Percentiles rank a stretch among this genome's conserved stretches.
Evolutionary conservation across 2,329 filamentous ascomycete genomes (phyloP).

Genomic region (Paecilomyces sp.): DNA sequence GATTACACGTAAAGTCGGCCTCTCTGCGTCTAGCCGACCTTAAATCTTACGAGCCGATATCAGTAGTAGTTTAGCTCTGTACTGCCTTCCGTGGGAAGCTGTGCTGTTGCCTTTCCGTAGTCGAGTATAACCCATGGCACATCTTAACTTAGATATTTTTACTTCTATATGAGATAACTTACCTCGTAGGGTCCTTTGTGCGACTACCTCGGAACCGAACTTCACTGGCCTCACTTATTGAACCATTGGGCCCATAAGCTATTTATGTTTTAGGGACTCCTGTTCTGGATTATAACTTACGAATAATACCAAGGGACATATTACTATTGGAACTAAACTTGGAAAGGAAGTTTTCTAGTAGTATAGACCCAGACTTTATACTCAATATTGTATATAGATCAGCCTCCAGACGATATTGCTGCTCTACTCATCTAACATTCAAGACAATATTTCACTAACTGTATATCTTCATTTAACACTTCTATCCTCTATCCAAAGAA

Average conservation of each 20-base stretch:
- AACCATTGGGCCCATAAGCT: not conserved
- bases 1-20: not conserved
- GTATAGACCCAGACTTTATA: not conserved
- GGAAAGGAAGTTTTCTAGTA: not conserved
- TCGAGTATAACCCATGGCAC: not conserved
- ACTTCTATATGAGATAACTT: not conserved
- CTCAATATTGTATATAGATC: not conserved
- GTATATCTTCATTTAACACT: not conserved
- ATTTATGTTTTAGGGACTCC: not conserved
- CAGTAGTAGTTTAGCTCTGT: not conserved
- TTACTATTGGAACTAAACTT: not conserved
- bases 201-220: not conserved
- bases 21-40: not conserved
- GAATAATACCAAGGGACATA: not conserved
- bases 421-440: not conserved
- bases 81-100: not conserved
- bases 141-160: not conserved
- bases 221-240: not conserved
- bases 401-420: not conserved
- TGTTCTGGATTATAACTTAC: not conserved
- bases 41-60: not conserved
- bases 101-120: not conserved
- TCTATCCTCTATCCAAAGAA: not conserved
- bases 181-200: not conserved
- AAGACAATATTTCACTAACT: not conserved